phyloP scores from a whole-genome alignment of 2,329 filamentous ascomycete genomes.

The Blastomyces parvus region DNA sequence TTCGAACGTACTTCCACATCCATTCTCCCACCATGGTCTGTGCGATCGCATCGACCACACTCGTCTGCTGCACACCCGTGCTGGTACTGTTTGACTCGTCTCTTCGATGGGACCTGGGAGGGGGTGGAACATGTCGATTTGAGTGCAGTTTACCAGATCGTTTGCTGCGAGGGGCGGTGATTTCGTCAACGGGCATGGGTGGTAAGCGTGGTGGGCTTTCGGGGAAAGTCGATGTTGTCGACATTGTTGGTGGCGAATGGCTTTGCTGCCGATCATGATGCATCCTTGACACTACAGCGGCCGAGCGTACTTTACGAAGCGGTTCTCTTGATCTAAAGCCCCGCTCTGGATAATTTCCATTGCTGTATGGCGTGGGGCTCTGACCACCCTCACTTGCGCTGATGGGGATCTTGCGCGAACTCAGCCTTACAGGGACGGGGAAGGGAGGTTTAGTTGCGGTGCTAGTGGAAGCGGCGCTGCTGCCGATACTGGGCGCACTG shows the following conservation, averaged over 20 bases:
- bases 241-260: constrained; percentile 46
- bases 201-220: constrained; percentile 65
- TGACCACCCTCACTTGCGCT: constrained; percentile 65
- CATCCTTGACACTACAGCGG: constrained; percentile 55
- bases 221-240: constrained; percentile 55
- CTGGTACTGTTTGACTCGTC: constrained; percentile 36
- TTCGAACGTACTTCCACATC: constrained; percentile 42
- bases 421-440: constrained; percentile 80
- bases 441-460: constrained; percentile 50
- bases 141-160: constrained; percentile 20
- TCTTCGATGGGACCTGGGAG: constrained; percentile 32
- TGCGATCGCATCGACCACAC: constrained; percentile 90
- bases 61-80: constrained; percentile 57
- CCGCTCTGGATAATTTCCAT: constrained; percentile 47
- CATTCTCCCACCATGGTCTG: constrained; percentile 93
- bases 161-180: constrained; percentile 44
- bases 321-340: constrained; percentile 49
- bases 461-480: constrained; percentile 25
- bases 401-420: constrained; percentile 64
- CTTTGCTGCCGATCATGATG: constrained; percentile 38
- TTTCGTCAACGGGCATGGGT: constrained; percentile 62
- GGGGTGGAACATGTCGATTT: constrained; percentile 14
- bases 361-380: constrained; percentile 59
- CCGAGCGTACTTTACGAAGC: constrained; percentile 77
- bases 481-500: constrained; percentile 37